Conservation (phyloP, 768 basidiomycete species). For the Calocybe indica region DNA sequence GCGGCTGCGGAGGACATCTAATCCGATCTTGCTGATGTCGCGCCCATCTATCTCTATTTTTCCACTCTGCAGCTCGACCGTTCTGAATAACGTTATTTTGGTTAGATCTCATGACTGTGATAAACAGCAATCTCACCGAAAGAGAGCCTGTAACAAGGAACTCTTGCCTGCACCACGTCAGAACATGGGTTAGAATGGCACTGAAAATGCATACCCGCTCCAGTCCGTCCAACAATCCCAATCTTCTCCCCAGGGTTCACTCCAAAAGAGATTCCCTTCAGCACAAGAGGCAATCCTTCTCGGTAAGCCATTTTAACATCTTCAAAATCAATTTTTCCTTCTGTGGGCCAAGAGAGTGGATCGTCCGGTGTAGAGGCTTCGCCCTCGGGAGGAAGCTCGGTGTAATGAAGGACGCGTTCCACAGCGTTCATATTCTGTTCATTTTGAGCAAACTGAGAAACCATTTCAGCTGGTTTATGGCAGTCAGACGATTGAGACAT, state of each 20-base stretch:
- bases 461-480: slow-evolving; percentile 38
- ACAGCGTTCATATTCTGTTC: slow-evolving; percentile 73
- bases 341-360: slow-evolving; percentile 39
- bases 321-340: slow-evolving; percentile 49
- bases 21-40: slow-evolving; percentile 47
- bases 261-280: slow-evolving; percentile 53
- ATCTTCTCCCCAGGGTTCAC: slow-evolving; percentile 57
- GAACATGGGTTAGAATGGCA: background rate
- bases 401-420: slow-evolving; percentile 63
- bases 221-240: slow-evolving; percentile 44
- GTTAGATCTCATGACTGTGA: background rate
- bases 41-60: slow-evolving; percentile 51
- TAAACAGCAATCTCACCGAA: slow-evolving; percentile 29
- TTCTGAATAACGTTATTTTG: slow-evolving; percentile 22
- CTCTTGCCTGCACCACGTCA: slow-evolving; percentile 37
- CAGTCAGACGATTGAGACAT: slow-evolving; percentile 1
- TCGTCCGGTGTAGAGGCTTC: slow-evolving; percentile 33
- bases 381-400: slow-evolving; percentile 54
- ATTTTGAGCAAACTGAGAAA: slow-evolving; percentile 49
- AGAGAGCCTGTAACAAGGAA: slow-evolving; percentile 50
- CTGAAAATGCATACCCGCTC: slow-evolving; percentile 24
- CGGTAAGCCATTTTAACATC: slow-evolving; percentile 54
- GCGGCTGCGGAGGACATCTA: slow-evolving; percentile 45
- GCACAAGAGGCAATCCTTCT: slow-evolving; percentile 55
- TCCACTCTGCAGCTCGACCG: slow-evolving; percentile 56